These are phyloP conservation scores for Bipolaris gigantea DNA, from an alignment of 2,329 filamentous ascomycete genomes.

Conservation along the genomic window DNA sequence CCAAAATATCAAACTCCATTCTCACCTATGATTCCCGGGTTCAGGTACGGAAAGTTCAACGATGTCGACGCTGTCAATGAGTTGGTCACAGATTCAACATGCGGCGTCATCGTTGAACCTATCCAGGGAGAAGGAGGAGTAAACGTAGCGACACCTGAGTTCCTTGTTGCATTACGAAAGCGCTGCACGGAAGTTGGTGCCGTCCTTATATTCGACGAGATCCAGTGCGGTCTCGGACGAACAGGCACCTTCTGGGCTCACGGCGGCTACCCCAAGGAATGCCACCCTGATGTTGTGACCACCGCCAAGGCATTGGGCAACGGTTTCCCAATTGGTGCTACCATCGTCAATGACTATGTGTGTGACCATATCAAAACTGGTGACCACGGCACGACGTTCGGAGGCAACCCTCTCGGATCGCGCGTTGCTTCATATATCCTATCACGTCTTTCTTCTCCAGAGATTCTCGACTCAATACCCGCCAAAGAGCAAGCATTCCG, in stretches of 20 bases:
- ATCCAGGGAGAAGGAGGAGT: slow-evolving; percentile 97
- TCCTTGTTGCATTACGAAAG: slow-evolving; percentile 78
- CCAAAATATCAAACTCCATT: slow-evolving; percentile 97
- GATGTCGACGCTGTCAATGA: slow-evolving; percentile 71
- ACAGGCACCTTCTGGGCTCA: slow-evolving; percentile 94
- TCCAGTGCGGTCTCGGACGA: slow-evolving; percentile 88
- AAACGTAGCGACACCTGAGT: slow-evolving; percentile 78
- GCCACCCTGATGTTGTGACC: slow-evolving; percentile 91
- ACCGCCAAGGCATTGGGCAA: slow-evolving; percentile 96
- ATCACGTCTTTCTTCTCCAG: slow-evolving; percentile 69
- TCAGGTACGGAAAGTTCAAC: slow-evolving; percentile 84
- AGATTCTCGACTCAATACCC: slow-evolving; percentile 69
- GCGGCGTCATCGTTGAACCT: slow-evolving; percentile 93
- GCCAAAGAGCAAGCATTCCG: slow-evolving; percentile 66
- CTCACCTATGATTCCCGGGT: slow-evolving; percentile 91
- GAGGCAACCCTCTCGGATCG: slow-evolving; percentile 85
- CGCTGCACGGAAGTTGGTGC: slow-evolving; percentile 86
- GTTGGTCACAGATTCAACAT: slow-evolving; percentile 81
- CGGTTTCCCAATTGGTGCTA: slow-evolving; percentile 91
- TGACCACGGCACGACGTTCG: slow-evolving; percentile 93
- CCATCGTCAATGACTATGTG: slow-evolving; percentile 67
- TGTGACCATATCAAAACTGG: slow-evolving; percentile 70
- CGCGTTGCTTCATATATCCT: slow-evolving; percentile 87
- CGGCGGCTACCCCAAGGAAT: slow-evolving; percentile 68
- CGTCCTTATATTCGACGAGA: slow-evolving; percentile 92